Evolutionary conservation across 164 flowering plant species (phyloP), one percentile per base, ranked within the genome.

Genomic region (Protea cynaroides): DNA sequence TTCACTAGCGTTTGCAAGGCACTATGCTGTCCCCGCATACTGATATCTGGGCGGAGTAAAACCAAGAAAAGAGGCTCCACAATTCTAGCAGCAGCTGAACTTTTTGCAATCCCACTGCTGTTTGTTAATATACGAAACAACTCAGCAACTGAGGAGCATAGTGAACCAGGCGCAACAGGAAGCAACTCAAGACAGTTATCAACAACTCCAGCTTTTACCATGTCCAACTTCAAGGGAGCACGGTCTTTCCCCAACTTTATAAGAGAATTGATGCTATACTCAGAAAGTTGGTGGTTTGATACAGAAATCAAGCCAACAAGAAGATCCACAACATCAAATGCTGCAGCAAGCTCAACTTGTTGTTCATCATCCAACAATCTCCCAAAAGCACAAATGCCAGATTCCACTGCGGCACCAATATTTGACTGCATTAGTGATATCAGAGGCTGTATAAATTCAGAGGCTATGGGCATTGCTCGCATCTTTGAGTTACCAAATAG

Each of bases 1-100:
- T 90, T 90, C 25, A 90, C 92, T 65, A 90, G 90, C 25, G 95
- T 87, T 71, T 90, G 97, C 73, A 90, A 73, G 57, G 97, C 90
- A 79, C 97, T 90, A 64, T 90, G 95, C 75, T 90, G 97, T 37
- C 97, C 97, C 86, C 83, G 83, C 75, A 86, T 65, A 57, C 76
- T 76, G 62, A 88, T 72, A 77, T 87, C 97, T 53, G 84, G 80
- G 60, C 80, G 84, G 46, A 72, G 89, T 67, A 90, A 74, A 67
- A 81, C 77, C 72, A 73, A 49, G 69, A 90, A 88, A 65, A 90
- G 91, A 23, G 97, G 97, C 58, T 88, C 90, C 22, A 90, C 88
- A 44, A 88, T 79, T 72, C 71, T 79, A n/a, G 86, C 86, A 64
- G 89, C 86, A 65, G 76, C 75, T 7, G 87, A 69, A 73, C 89